Base-by-base conservation (phyloP, 177 flowering plant species). In the Vitis hybrid region DNA sequence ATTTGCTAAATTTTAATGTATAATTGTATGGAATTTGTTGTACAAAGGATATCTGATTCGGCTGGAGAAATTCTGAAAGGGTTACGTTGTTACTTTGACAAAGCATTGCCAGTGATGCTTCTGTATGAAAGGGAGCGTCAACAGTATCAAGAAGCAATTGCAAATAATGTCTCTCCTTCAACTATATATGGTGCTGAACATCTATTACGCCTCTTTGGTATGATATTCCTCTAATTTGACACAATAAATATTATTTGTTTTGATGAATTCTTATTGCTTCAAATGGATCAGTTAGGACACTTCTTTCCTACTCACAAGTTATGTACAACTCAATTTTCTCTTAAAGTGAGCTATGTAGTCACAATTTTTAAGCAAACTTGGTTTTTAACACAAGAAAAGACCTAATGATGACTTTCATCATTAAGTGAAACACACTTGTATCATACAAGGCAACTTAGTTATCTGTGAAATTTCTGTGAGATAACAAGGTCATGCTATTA, bases 121-220 rank as follows among this genome's bases (percentile, higher is more conserved):
- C 80, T 92, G 65, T 94, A 94, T 81, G 86, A 87, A 62, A 83
- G 71, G 59, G 98, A 94, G 74, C 90, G 90, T 15, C 79, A 81
- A 72, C 97, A 94, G 64, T 94, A 83, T 81, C 73, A 81, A 58
- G 86, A 88, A 69, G 75, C 82, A 63, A 70, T 83, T 63, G 58
- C 48, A 40, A 79, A 82, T 72, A 74, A 79, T 64, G 64, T 79
- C 56, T 81, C 88, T 76, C 97, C 98, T 60, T 90, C 97, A 24
- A 69, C 79, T 63, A 68, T 94, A 30, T 94, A 94, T 84, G 98
- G 98, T 55, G 97, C 98, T 17, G 98, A 94, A 75, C 98, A 94
- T 84, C 73, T 94, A 2, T 73, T 94, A 64, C 91, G 98, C 30
- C 90, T 94, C 32, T 94, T 92, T 83, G 98, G 98, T 94, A 88